These are phyloP conservation scores for Colletotrichum orbiculare DNA, from an alignment of 2,329 filamentous ascomycete species.

Conservation along the genomic window DNA sequence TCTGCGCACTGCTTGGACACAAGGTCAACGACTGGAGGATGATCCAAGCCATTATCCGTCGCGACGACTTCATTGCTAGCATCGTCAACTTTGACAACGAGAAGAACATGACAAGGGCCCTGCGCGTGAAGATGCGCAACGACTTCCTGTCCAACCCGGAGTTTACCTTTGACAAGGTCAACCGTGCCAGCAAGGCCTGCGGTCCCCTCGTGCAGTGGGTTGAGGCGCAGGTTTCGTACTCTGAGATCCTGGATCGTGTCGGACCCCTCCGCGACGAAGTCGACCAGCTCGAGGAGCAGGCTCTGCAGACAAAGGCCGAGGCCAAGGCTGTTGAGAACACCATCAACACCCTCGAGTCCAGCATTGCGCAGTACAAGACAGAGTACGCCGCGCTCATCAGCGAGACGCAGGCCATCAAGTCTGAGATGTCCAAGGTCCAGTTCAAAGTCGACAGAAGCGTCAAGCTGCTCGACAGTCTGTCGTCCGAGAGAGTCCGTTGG, in stretches of 20 bases:
- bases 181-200: constrained; percentile 95
- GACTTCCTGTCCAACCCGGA: constrained; percentile 94
- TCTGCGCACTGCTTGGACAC: constrained; percentile 93
- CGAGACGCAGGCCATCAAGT: constrained; percentile 96
- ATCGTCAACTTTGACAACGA: constrained; percentile 98
- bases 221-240: constrained; percentile 94
- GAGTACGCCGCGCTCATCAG: constrained; percentile 97
- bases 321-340: constrained; percentile 92
- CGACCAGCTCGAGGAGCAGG: constrained; percentile 84
- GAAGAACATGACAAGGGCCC: constrained; percentile 86
- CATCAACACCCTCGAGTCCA: constrained; percentile 84
- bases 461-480: constrained; percentile 91
- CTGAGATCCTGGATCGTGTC: constrained; percentile 94
- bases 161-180: constrained; percentile 96
- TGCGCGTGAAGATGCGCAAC: constrained; percentile 89
- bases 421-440: constrained; percentile 95
- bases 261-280: constrained; percentile 94
- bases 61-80: constrained; percentile 96
- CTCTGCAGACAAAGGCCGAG: constrained; percentile 91
- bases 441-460: constrained; percentile 99
- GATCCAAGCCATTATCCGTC: constrained; percentile 87
- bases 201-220: constrained; percentile 98
- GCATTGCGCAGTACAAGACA: constrained; percentile 93
- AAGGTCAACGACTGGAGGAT: constrained; percentile 91
- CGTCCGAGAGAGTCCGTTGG: constrained; percentile 93